These are phyloP conservation scores for Teratosphaeria epicoccoides DNA, from an alignment of 2,329 filamentous ascomycete genomes.

Conservation along the genomic window DNA sequence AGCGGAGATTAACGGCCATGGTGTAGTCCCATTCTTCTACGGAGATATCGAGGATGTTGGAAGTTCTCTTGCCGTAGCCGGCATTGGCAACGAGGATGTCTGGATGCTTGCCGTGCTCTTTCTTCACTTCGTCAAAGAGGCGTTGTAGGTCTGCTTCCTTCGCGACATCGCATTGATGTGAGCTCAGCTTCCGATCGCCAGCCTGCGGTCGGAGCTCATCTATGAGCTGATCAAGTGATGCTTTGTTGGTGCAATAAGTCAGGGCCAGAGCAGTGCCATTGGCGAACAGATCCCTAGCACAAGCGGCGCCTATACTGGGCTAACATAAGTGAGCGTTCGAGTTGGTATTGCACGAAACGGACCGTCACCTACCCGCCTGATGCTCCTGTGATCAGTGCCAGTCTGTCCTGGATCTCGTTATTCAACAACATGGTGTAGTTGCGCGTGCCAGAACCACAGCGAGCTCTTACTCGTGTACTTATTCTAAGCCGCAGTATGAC, in stretches of 20 bases:
- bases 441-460: neutral
- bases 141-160: slow-evolving; percentile 42
- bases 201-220: slow-evolving; percentile 14
- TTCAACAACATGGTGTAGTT: slow-evolving; percentile 11
- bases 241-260: slow-evolving; percentile 46
- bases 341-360: neutral
- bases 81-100: slow-evolving; percentile 59
- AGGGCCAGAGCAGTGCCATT: slow-evolving; percentile 47
- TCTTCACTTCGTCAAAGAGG: slow-evolving; percentile 46
- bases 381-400: slow-evolving; percentile 51
- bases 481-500: neutral
- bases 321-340: neutral
- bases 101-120: slow-evolving; percentile 44
- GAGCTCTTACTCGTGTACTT: no score
- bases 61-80: slow-evolving; percentile 51
- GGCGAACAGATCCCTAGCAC: slow-evolving; percentile 44
- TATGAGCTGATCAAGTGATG: slow-evolving; percentile 37
- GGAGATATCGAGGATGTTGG: slow-evolving; percentile 43
- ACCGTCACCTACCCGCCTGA: slow-evolving; percentile 43
- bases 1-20: slow-evolving; percentile 51
- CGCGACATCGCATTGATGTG: slow-evolving; percentile 49
- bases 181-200: slow-evolving; percentile 35
- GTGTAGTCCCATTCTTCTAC: slow-evolving; percentile 56
- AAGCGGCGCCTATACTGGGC: slow-evolving; percentile 49
- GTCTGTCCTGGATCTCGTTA: slow-evolving; percentile 38